phyloP scores from a whole-genome alignment of 192 early-diverging fungal genomes.

The Helicostylum pulchrum region DNA sequence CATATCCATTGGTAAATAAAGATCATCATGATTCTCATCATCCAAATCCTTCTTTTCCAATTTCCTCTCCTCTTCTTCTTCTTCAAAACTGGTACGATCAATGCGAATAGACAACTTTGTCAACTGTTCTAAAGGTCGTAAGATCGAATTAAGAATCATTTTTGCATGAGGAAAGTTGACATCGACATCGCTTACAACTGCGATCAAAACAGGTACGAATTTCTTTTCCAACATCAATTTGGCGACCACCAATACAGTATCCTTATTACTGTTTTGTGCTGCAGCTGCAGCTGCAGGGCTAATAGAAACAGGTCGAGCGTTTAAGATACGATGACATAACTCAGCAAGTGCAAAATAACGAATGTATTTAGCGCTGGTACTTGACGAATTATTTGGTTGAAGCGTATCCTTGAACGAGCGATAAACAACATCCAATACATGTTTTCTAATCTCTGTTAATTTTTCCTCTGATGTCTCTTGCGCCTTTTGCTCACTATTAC shows the following conservation, averaged over 20 bases:
- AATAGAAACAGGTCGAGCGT: slow-evolving; percentile 37
- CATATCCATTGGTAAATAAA: slow-evolving; percentile 37
- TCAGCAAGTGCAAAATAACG: slow-evolving; percentile 69
- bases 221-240: slow-evolving; percentile 86
- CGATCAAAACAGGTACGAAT: slow-evolving; percentile 74
- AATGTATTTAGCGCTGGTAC: slow-evolving; percentile 56
- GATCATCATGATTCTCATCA: background rate
- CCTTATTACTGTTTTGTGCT: slow-evolving; percentile 54
- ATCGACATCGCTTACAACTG: slow-evolving; percentile 78
- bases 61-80: slow-evolving; percentile 5
- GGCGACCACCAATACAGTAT: slow-evolving; percentile 56
- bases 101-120: slow-evolving; percentile 85
- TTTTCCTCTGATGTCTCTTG: background rate
- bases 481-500: background rate
- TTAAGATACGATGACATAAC: slow-evolving; percentile 66
- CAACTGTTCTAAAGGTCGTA: slow-evolving; percentile 87
- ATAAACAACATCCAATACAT: slow-evolving; percentile 64
- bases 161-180: slow-evolving; percentile 83
- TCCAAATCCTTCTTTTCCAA: background rate
- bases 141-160: slow-evolving; percentile 66
- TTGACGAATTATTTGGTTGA: slow-evolving; percentile 22
- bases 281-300: background rate
- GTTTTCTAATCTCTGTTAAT: slow-evolving; percentile 54
- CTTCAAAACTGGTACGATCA: slow-evolving; percentile 54
- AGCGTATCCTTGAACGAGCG: slow-evolving; percentile 62